Evolutionary conservation across 2,329 filamentous ascomycete species (phyloP).

Genomic region (Arthrobotrys pseudoclavata): DNA sequence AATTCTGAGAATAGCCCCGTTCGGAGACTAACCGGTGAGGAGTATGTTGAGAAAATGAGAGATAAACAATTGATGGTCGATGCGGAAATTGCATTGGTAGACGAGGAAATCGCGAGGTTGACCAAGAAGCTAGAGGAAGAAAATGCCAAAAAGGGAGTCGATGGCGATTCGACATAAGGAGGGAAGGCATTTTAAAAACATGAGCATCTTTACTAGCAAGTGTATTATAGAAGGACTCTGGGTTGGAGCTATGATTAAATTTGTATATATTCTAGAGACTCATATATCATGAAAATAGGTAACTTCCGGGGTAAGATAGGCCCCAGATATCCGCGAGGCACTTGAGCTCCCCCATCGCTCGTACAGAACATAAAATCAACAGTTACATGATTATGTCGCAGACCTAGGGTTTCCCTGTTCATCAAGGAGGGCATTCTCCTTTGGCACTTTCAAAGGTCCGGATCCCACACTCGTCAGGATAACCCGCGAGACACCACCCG

Average conservation of each 20-base stretch:
- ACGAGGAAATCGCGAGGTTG: conserved; percentile 53
- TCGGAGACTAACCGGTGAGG: conserved; percentile 28
- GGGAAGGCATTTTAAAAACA: neutral
- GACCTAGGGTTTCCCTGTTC: conserved; percentile 44
- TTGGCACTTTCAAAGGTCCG: conserved; percentile 83
- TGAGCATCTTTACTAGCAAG: neutral
- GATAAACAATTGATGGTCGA: conserved; percentile 45
- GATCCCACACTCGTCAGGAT: conserved; percentile 94
- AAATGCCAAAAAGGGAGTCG: neutral
- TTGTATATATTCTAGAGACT: conserved; percentile 22
- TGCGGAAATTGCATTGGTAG: conserved; percentile 52
- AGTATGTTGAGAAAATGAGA: conserved; percentile 42
- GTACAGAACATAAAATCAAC: neutral
- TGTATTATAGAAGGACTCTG: neutral
- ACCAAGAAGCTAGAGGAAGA: conserved; percentile 21
- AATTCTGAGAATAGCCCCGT: conserved; percentile 41
- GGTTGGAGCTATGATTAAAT: neutral
- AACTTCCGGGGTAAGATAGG: neutral
- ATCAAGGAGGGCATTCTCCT: conserved; percentile 65
- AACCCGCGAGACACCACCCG: conserved; percentile 85
- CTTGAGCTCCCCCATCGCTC: neutral
- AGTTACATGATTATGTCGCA: conserved; percentile 7
- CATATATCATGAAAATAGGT: neutral
- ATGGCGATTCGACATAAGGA: neutral
- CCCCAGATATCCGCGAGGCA: neutral